A percentile compares a stretch with the other conserved stretches of the same genome.
Conservation (phyloP, 768 basidiomycete species). For the Tylopilus sp. region DNA sequence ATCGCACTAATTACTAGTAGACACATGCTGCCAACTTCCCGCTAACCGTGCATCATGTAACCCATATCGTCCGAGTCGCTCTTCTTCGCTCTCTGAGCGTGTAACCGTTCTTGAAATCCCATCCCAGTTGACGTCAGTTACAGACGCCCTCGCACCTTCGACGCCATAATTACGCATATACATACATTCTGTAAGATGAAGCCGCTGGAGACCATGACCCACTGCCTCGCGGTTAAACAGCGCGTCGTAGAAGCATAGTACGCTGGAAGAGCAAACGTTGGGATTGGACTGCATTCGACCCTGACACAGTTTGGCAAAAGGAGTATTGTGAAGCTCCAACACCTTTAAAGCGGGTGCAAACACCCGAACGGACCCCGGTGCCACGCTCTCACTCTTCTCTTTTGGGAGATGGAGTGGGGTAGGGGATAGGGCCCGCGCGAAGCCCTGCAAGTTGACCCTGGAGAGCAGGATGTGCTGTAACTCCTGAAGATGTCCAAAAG, state of each 20-base stretch:
- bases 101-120: neutral
- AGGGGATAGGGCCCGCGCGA: slow-evolving; percentile 7
- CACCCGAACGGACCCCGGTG: neutral
- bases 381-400: neutral
- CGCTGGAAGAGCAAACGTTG: slow-evolving; percentile 5
- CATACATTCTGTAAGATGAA: slow-evolving; percentile 10
- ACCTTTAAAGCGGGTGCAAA: slow-evolving; percentile 18
- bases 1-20: too few species aligned
- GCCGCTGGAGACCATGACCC: slow-evolving; percentile 12
- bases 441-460: slow-evolving; percentile 4
- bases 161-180: slow-evolving; percentile 4
- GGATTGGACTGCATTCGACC: neutral
- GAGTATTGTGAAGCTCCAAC: slow-evolving; percentile 5
- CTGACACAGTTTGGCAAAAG: slow-evolving; percentile 10
- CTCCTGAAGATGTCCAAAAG: slow-evolving; percentile 15
- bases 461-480: slow-evolving; percentile 12
- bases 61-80: neutral
- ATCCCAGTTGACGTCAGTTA: slow-evolving; percentile 20
- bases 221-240: slow-evolving; percentile 10
- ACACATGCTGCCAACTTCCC: neutral
- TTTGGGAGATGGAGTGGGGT: neutral
- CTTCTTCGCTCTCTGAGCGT: neutral
- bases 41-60: neutral
- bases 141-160: slow-evolving; percentile 1
- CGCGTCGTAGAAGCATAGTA: slow-evolving; percentile 15